Evolutionary conservation across 2,329 filamentous ascomycete genomes (phyloP).

Genomic region (Pseudocercospora fuligena): DNA sequence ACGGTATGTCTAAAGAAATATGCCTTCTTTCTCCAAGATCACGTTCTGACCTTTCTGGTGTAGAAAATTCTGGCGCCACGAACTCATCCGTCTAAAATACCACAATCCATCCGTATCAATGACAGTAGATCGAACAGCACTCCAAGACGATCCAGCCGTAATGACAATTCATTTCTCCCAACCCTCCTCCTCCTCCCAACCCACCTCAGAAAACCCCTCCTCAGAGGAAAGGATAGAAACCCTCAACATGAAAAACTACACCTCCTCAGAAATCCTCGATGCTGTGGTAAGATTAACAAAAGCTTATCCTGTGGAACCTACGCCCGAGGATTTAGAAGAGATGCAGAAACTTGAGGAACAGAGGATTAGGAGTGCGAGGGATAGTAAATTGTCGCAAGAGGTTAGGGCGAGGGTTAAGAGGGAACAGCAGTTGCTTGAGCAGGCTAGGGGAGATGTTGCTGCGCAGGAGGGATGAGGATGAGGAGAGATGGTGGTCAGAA

Average conservation of each 20-base stretch:
- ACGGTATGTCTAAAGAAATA: slow-evolving; percentile 55
- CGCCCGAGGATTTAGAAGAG: slow-evolving; percentile 63
- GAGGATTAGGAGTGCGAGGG: slow-evolving; percentile 56
- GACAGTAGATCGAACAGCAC: slow-evolving; percentile 71
- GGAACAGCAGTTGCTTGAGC: slow-evolving; percentile 63
- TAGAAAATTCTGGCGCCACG: slow-evolving; percentile 87
- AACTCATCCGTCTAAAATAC: slow-evolving; percentile 86
- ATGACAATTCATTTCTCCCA: slow-evolving; percentile 67
- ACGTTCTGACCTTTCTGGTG: slow-evolving; percentile 28
- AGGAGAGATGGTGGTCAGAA: not conserved
- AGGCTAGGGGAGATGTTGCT: slow-evolving; percentile 57
- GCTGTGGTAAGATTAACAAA: slow-evolving; percentile 67
- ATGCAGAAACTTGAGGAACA: slow-evolving; percentile 63
- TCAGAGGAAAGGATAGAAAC: slow-evolving; percentile 44
- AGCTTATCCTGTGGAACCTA: slow-evolving; percentile 62
- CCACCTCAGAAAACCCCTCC: slow-evolving; percentile 21
- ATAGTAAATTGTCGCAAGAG: slow-evolving; percentile 60
- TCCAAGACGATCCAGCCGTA: slow-evolving; percentile 61
- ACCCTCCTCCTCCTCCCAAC: slow-evolving; percentile 33
- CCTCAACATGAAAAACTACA: slow-evolving; percentile 65
- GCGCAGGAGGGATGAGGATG: slow-evolving; percentile 22
- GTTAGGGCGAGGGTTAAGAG: slow-evolving; percentile 63
- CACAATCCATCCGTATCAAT: slow-evolving; percentile 88
- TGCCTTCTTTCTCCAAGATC: slow-evolving; percentile 23
- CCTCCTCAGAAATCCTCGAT: slow-evolving; percentile 65